Conservation (phyloP, 75 land plant genomes). For the Adiantum capillusveneris region DNA sequence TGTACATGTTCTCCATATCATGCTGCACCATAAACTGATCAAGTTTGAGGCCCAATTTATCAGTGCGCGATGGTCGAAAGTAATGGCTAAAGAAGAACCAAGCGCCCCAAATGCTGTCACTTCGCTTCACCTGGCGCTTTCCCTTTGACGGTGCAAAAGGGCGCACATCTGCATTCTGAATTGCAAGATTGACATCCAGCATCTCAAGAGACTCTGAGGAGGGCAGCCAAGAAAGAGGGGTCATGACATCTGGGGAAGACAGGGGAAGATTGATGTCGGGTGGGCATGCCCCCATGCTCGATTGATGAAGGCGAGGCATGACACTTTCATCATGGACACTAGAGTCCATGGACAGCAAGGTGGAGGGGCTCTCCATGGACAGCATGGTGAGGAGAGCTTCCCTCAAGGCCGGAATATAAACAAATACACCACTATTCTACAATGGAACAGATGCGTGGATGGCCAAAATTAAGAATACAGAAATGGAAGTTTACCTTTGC, state of each 20-base stretch:
- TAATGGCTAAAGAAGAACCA: slow-evolving; percentile 92
- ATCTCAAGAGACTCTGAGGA: slow-evolving; percentile 40
- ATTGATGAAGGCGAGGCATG: slow-evolving; percentile 15
- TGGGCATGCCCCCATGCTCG: slow-evolving; percentile 32
- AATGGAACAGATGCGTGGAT: slow-evolving; percentile 38
- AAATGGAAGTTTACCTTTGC: too few species aligned
- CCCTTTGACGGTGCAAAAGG: slow-evolving; percentile 30
- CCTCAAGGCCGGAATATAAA: too few species aligned
- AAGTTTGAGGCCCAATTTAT: slow-evolving; percentile 67
- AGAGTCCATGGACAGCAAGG: slow-evolving; percentile 67
- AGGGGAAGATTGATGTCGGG: slow-evolving; percentile 70
- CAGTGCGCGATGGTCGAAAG: slow-evolving; percentile 60
- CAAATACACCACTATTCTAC: too few species aligned
- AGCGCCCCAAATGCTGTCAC: slow-evolving; percentile 88
- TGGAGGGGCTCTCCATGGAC: slow-evolving; percentile 57
- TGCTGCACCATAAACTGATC: slow-evolving; percentile 85
- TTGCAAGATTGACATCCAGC: slow-evolving; percentile 41
- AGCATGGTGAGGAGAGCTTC: slow-evolving; percentile 41
- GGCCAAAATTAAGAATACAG: too few species aligned
- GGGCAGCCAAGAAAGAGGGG: slow-evolving; percentile 7
- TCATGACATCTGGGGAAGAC: slow-evolving; percentile 11
- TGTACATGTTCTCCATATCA: slow-evolving; percentile 97
- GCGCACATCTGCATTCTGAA: slow-evolving; percentile 41
- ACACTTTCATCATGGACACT: slow-evolving; percentile 44
- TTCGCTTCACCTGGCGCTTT: slow-evolving; percentile 30